Percentiles rank a stretch among this genome's conserved stretches.
Evolutionary conservation across 371 early-diverging fungal genomes (phyloP).

Genomic region (Mucor piriformis): DNA sequence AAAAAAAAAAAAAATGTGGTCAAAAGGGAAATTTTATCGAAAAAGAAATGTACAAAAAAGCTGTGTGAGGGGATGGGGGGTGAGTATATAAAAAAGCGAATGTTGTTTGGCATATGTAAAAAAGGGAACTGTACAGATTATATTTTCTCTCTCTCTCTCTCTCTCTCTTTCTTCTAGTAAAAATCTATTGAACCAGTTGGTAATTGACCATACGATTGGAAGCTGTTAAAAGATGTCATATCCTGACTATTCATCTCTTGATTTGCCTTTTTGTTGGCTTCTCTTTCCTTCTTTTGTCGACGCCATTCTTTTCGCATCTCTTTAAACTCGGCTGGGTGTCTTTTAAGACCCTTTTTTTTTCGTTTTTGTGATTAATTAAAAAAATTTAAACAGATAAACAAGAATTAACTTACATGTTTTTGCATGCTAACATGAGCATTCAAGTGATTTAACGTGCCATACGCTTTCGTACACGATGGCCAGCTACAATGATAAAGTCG

Average conservation of each 20-base stretch:
- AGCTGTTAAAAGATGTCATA: slow-evolving; percentile 12
- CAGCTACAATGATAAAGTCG: slow-evolving; percentile 69
- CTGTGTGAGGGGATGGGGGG: no score
- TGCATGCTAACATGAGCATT: slow-evolving; percentile 79
- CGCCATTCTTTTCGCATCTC: slow-evolving; percentile 63
- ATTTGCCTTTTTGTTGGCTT: slow-evolving; percentile 35
- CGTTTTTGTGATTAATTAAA: not conserved
- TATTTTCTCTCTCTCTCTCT: no score
- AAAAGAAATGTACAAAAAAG: not conserved
- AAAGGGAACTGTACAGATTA: not conserved
- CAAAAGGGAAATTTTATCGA: not conserved
- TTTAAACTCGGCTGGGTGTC: slow-evolving; percentile 63
- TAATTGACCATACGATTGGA: slow-evolving; percentile 14
- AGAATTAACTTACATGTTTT: slow-evolving; percentile 57
- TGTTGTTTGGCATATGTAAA: not conserved
- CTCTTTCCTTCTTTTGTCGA: slow-evolving; percentile 53
- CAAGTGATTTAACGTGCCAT: slow-evolving; percentile 75
- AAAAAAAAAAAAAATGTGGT: not conserved
- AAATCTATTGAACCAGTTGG: slow-evolving; percentile 12
- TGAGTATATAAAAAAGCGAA: not conserved
- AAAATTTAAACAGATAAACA: not conserved
- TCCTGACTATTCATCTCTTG: slow-evolving; percentile 31
- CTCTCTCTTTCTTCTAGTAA: slow-evolving; percentile 10
- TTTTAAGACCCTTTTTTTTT: slow-evolving; percentile 37
- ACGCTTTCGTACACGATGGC: slow-evolving; percentile 66